Evolutionary conservation across 805 yeast genomes (phyloP).

Genomic region (Cyberlindnera nakhonratchasimensis): DNA sequence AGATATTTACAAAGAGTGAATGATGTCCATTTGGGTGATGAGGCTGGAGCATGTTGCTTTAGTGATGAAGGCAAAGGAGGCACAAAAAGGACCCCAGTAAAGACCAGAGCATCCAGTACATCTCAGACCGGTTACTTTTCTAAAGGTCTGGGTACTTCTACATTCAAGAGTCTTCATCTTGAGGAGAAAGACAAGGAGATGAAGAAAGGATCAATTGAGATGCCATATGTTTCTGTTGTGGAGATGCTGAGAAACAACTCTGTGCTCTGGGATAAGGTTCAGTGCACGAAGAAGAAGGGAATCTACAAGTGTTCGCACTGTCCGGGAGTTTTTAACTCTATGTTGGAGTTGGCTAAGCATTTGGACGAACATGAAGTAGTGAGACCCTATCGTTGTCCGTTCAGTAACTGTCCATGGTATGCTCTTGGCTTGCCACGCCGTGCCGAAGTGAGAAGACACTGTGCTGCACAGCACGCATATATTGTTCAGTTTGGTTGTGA

Average conservation of each 20-base stretch:
- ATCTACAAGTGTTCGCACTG: conserved; percentile 48
- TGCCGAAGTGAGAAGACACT: conserved; percentile 48
- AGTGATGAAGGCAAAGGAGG: not conserved
- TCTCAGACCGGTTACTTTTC: too few species aligned
- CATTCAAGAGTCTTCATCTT: too few species aligned
- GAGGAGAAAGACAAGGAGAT: not conserved
- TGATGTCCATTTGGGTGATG: not conserved
- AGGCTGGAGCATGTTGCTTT: not conserved
- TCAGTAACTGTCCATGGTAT: conserved; percentile 45
- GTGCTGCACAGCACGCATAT: conserved; percentile 41
- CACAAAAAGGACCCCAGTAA: not conserved
- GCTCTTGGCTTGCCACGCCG: conserved; percentile 46
- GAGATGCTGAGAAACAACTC: conserved; percentile 30
- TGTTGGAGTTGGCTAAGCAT: conserved; percentile 40
- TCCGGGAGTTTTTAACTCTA: conserved; percentile 35
- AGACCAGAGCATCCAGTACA: too few species aligned
- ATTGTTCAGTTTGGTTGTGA: conserved; percentile 6
- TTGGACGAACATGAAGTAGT: conserved; percentile 38
- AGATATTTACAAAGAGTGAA: conserved; percentile 3
- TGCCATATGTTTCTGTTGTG: conserved; percentile 9
- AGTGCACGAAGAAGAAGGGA: conserved; percentile 39
- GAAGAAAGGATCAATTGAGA: not conserved
- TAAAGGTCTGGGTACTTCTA: too few species aligned
- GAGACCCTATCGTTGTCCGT: conserved; percentile 44
- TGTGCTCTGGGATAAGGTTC: conserved; percentile 27